phyloP scores from a whole-genome alignment of 805 yeast species.

The Candida corydali region DNA sequence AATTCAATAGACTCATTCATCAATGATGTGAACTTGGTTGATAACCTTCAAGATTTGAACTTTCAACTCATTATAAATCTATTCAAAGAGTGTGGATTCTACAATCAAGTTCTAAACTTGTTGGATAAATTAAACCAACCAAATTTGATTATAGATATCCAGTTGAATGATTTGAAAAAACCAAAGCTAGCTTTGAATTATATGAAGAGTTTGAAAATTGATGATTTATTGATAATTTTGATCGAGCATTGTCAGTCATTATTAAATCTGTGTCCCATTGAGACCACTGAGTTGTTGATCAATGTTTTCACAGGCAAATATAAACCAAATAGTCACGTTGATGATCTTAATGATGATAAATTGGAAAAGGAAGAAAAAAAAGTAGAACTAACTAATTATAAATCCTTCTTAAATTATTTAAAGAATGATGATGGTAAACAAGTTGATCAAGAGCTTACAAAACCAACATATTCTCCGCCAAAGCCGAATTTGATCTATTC shows the following conservation, averaged over 20 bases:
- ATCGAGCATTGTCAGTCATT: constrained; percentile 62
- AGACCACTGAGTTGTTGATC: constrained; percentile 76
- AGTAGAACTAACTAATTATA: constrained; percentile 26
- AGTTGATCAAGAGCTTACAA: constrained; percentile 13
- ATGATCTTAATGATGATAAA: constrained; percentile 9
- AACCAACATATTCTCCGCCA: constrained; percentile 86
- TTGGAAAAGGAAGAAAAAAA: constrained; percentile 10
- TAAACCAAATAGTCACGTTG: constrained; percentile 32
- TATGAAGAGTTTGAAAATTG: constrained; percentile 64
- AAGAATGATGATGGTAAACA: constrained; percentile 7
- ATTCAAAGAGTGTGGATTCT: constrained; percentile 69
- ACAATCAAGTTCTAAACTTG: constrained; percentile 60
- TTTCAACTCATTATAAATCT: constrained; percentile 62
- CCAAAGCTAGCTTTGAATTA: constrained; percentile 54
- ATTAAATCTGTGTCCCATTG: constrained; percentile 67
- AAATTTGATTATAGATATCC: constrained; percentile 69
- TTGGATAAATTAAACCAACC: constrained; percentile 73
- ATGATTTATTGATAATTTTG: constrained; percentile 71
- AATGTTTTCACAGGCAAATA: constrained; percentile 87
- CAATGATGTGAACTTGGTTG: constrained; percentile 28
- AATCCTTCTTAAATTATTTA: constrained; percentile 24
- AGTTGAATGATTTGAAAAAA: constrained; percentile 54
- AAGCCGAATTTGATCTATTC: constrained; percentile 82
- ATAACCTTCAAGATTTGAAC: constrained; percentile 48
- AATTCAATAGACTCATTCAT: constrained; percentile 58